These are phyloP conservation scores for Scedosporium boydii DNA, from an alignment of 2,329 filamentous ascomycete genomes.

Conservation along the genomic window DNA sequence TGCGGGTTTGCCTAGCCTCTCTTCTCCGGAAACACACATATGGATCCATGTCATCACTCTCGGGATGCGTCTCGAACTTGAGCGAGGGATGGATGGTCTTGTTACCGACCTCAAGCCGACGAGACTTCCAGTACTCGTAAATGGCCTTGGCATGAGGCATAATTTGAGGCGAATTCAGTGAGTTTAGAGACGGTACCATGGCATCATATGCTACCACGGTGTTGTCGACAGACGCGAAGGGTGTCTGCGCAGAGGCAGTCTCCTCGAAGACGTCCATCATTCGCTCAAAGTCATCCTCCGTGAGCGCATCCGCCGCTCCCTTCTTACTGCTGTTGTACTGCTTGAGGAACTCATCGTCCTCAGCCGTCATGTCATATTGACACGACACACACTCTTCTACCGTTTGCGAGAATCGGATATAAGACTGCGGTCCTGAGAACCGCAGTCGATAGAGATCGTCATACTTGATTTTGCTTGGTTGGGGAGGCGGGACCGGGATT, in stretches of 20 bases:
- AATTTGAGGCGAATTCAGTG: constrained; percentile 38
- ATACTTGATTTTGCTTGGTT: constrained; percentile 66
- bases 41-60: constrained; percentile 90
- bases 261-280: constrained; percentile 95
- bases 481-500: constrained; percentile 56
- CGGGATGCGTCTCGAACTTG: constrained; percentile 90
- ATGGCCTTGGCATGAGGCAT: constrained; percentile 61
- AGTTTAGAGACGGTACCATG: constrained; percentile 59
- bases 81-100: constrained; percentile 65
- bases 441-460: constrained; percentile 72
- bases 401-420: constrained; percentile 96
- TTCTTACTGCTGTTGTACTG: constrained; percentile 81
- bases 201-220: constrained; percentile 69
- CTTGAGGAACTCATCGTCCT: constrained; percentile 79
- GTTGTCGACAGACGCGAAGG: constrained; percentile 83
- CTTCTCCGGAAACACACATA: constrained; percentile 97
- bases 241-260: constrained; percentile 71
- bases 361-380: constrained; percentile 88
- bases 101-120: constrained; percentile 58
- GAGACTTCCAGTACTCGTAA: constrained; percentile 82
- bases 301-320: constrained; percentile 54
- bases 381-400: constrained; percentile 90
- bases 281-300: constrained; percentile 86
- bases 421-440: constrained; percentile 80
- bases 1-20: constrained; percentile 87